Evolutionary conservation across 441 rosid genomes (phyloP), one percentile per base, ranked within the genome.

Genomic region (Arabidopsis hybrid): DNA sequence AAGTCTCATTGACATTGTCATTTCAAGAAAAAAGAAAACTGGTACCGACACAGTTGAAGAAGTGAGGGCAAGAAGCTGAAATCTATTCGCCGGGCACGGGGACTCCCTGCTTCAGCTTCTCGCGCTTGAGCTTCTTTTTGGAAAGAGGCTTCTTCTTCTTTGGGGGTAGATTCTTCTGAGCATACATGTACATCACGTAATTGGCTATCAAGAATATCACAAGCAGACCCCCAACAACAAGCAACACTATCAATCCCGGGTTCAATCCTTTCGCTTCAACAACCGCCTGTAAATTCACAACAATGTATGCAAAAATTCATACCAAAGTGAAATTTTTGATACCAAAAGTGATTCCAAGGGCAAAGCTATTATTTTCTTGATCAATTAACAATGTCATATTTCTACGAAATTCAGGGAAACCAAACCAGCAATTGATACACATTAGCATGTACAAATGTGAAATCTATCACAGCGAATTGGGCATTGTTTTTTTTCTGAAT

Each of bases 111-210:
- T 87, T 92, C 73, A 95, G 80, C 64, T 82, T 87, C 78, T 92
- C 99, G 75, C 55, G 89, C 88, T 88, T 92, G 84, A 94, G 88
- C 90, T 94, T 94, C 91, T 92, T 94, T 89, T 94, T 92, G 59
- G 99, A 90, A 78, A 87, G 42, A 3, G 96, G 92, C 78, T 88
- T 92, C 89, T 92, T 95, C 88, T 87, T 92, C 75, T 53, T 88
- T 1, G 91, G 82, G 16, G 98, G 98, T 60, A 95, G 90, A 26
- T 74, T 89, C 92, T 85, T 95, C 83, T 89, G 91, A 0, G 98
- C 99, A 58, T 91, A 91, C 60, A 72, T 1, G 79, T 92, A 92
- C 43, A 91, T 87, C 1, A 71, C 60, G 70, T 84, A 88, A 69
- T 91, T 92, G 60, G 94, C 97, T 1, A 87, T 73, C 3, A 95